Base-by-base conservation (phyloP, 2,329 filamentous ascomycete genomes). In the Blastomyces emzantsi region DNA sequence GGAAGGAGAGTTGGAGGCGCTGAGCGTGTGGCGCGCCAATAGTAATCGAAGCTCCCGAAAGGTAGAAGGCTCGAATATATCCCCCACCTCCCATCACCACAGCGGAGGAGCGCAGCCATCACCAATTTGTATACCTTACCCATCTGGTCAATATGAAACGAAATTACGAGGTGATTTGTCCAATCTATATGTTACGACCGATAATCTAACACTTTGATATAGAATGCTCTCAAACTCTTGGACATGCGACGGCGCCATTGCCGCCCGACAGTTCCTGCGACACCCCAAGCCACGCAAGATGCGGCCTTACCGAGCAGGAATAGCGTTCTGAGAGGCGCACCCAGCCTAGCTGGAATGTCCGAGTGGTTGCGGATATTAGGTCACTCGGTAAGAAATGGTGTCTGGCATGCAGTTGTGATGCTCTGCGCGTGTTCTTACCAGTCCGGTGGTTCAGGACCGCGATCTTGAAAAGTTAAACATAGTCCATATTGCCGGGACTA, bases 401-500 rank as follows among this genome's bases (percentile, higher is more conserved):
- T 17, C 28, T 45, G 25, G 33, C 19, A 57, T 61, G 47, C 47
- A 52, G 25, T 28, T 30, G 49, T 28, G 25, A 33, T 36, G 49
- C 22, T 61, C 47, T 28, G 15, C 28, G 19, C 33, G 22, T 28
- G 47, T 33, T 54, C 30, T 64, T 9, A 68, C 59, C 19, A 22
- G n/a, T 36, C 62, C 36, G 13, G 9, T 39, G 36, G 36, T 39
- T 41, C 62, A 74, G 71, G 68, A 69, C 49, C 52, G 36, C 15
- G 83, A 86, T 66, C 74, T 90, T 49, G 75, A 84, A 67, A 76
- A 77, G n/a, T 75, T 90, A 39, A 88, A 88, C 67, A 80, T 89
- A 33, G 72, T 91, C 49, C 87, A 90, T 74, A 82, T 91, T 33
- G 84, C 87, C 30, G 88, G 88, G 5, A 90, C 87, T n/a, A 90